phyloP scores from a whole-genome alignment of 2,329 filamentous ascomycete species.

The Clonostachys sp. region DNA sequence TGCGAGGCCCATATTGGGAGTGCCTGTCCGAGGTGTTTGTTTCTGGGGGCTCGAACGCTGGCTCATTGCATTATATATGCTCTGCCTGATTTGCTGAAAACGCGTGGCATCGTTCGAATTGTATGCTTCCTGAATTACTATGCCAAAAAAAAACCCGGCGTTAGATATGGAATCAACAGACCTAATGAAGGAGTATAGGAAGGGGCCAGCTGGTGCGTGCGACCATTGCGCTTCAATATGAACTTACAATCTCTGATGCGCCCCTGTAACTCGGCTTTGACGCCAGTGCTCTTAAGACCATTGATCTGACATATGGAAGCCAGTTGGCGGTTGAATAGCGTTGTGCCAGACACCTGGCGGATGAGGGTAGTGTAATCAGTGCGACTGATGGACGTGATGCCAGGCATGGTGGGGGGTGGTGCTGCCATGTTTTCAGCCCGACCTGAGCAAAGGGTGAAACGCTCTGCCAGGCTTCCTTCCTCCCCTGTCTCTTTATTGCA shows the following conservation, averaged over 20 bases:
- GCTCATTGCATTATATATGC: constrained; percentile 26
- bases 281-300: constrained; percentile 71
- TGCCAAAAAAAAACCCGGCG: background rate
- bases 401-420: background rate
- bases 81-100: constrained; percentile 37
- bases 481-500: too few relatives aligned
- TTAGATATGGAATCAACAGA: background rate
- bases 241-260: constrained; percentile 75
- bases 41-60: constrained; percentile 18
- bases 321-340: constrained; percentile 58
- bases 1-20: background rate
- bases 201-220: background rate
- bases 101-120: constrained; percentile 27
- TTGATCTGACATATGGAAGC: constrained; percentile 73
- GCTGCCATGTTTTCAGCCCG: background rate
- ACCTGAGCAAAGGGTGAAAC: too few relatives aligned
- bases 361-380: constrained; percentile 39
- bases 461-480: too few relatives aligned
- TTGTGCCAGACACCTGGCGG: constrained; percentile 33
- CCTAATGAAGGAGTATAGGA: background rate
- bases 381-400: background rate
- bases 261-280: constrained; percentile 77
- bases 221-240: background rate
- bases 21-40: background rate
- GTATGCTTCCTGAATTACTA: constrained; percentile 38